Conservation (phyloP, 768 basidiomycete species). For the Dentipellis sp. region DNA sequence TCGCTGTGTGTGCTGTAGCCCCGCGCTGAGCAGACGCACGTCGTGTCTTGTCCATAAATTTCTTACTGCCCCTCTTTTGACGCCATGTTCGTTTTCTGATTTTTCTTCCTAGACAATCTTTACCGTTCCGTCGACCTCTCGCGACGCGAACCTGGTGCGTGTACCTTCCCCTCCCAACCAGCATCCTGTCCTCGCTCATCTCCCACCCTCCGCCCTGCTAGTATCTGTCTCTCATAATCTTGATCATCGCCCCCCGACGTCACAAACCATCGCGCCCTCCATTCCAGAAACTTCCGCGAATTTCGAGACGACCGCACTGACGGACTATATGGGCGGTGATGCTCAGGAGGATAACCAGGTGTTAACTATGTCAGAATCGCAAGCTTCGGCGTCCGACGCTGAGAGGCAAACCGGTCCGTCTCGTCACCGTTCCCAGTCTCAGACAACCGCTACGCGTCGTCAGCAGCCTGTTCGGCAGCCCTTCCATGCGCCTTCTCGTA, state of each 20-base stretch:
- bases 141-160: slow-evolving; percentile 4
- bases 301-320: not conserved
- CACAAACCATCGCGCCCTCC: not conserved
- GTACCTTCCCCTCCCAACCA: not conserved
- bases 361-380: slow-evolving; percentile 1
- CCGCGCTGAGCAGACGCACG: slow-evolving; percentile 3
- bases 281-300: slow-evolving; percentile 10
- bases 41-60: slow-evolving; percentile 1
- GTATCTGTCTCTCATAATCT: not conserved
- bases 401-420: not conserved
- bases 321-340: slow-evolving; percentile 4
- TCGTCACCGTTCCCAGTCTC: not conserved
- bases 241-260: not conserved
- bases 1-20: not conserved
- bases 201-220: not conserved
- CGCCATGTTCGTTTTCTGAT: slow-evolving; percentile 2
- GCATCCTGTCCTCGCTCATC: not conserved
- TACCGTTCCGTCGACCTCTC: not conserved
- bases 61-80: not conserved
- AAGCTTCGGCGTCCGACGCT: not conserved
- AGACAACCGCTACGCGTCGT: not conserved
- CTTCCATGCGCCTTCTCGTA: slow-evolving; percentile 9
- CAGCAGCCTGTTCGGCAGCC: not conserved
- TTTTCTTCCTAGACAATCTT: not conserved
- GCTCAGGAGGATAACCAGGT: not conserved